Evolutionary conservation across 2,329 filamentous ascomycete genomes (phyloP).

Genomic region (Aureobasidium lini): DNA sequence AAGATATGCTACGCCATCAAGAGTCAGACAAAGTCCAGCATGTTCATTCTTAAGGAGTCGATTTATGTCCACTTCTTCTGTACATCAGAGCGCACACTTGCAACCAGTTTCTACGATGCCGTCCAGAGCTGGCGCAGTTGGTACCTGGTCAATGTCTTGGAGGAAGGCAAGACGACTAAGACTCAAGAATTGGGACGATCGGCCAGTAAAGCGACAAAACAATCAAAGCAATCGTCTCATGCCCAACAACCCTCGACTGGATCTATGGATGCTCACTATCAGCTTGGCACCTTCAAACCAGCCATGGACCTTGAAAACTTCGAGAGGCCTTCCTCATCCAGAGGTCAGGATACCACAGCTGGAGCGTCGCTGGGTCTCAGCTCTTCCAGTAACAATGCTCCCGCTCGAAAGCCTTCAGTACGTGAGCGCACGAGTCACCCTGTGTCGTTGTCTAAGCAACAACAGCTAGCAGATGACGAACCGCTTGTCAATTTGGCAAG

Average conservation of each 20-base stretch:
- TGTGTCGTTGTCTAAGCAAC: constrained; percentile 22
- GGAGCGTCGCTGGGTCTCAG: not conserved
- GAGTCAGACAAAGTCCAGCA: constrained; percentile 74
- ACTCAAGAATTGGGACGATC: not conserved
- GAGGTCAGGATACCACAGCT: constrained; percentile 10
- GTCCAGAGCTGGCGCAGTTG: constrained; percentile 84
- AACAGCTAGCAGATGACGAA: constrained; percentile 27
- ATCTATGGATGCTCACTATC: constrained; percentile 47
- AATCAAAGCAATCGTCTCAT: constrained; percentile 9
- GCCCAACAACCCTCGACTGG: constrained; percentile 17
- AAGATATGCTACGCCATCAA: constrained; percentile 82
- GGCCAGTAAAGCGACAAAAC: constrained; percentile 9
- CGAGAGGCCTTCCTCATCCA: constrained; percentile 37
- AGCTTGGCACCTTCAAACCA: constrained; percentile 60
- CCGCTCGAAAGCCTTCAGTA: constrained; percentile 29
- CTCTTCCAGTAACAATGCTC: constrained; percentile 1
- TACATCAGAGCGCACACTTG: constrained; percentile 62
- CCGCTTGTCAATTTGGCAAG: constrained; percentile 26
- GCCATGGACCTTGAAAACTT: constrained; percentile 57
- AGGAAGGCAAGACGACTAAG: constrained; percentile 41
- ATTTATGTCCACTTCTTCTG: constrained; percentile 92
- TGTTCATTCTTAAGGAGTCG: constrained; percentile 66
- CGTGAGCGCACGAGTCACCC: constrained; percentile 32
- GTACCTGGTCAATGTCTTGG: constrained; percentile 73
- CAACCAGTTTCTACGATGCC: constrained; percentile 60